Base-by-base conservation (phyloP, 192 early-diverging fungal species). In the Backusella tarrabulga region DNA sequence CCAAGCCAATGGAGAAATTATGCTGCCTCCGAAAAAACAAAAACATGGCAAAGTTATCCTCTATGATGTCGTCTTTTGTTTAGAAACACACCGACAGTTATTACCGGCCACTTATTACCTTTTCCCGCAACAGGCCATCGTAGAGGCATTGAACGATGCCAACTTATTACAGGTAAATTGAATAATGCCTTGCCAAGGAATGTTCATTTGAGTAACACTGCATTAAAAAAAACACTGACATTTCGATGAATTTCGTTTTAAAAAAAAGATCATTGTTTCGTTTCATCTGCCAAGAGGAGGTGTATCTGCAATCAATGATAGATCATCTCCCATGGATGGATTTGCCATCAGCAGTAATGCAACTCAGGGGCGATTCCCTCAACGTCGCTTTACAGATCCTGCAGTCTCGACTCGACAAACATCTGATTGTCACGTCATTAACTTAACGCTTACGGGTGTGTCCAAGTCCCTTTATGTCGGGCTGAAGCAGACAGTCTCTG, bases 121-220 rank as follows among this genome's bases (percentile, higher is more conserved):
- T 19, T 81, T 92, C 38, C 91, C 91, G 12, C 80, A 80, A 34
- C 84, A 89, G 56, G 83, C 89, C 50, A 81, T 88, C 19, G 41
- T 90, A 3, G 88, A 88, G 32, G 67, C 80, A 7, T 46, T 73
- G 32, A 77, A 79, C 34, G 52, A 68, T 60, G 29, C 54, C 17
- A 44, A 80, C 11, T 75, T 77, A 11, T 79, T 70, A 46, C 76
- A 85, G 38, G 76, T 78, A 32, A 73, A 6, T 74, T 26, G 60
- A 41, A 42, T 21, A 21, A 11, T 40, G 6, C 12, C 9, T 46
- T 63, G 8, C 1, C 7, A 21, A 29, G 21, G 4, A 21, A 6
- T 23, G 7, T 54, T 54, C 32, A n/a, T 54, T 54, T 54, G 21
- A 32, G 54, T 19, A 60, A 35, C 15, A n/a, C 0, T 9, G 21